Evolutionary conservation across 2,329 filamentous ascomycete species (phyloP).

Genomic region (Raffaelea deltoideospora): DNA sequence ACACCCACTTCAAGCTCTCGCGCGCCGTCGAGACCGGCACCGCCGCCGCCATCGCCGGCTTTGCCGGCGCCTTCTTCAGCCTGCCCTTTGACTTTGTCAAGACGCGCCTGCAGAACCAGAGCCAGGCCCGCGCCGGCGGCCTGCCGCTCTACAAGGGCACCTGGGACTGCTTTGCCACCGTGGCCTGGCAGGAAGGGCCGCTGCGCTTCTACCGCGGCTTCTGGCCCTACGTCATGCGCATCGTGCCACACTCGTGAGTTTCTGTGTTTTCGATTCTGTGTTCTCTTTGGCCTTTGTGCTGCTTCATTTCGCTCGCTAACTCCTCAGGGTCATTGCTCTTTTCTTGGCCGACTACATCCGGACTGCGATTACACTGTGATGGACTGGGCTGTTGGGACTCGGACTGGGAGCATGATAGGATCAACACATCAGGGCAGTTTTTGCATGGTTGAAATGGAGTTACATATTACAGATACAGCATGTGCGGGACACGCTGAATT

Average conservation of each 20-base stretch:
- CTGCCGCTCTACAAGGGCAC: conserved; percentile 76
- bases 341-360: conserved; percentile 46
- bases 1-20: conserved; percentile 51
- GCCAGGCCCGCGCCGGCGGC: conserved; percentile 57
- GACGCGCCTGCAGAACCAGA: conserved; percentile 90
- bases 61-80: conserved; percentile 91
- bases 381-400: no score
- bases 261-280: not conserved
- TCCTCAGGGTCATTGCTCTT: conserved; percentile 39
- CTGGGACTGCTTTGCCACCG: conserved; percentile 79
- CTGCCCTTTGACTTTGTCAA: conserved; percentile 98
- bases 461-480: no score
- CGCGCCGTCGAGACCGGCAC: conserved; percentile 59
- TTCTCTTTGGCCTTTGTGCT: not conserved
- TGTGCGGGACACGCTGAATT: no score
- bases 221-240: conserved; percentile 87
- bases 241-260: conserved; percentile 90
- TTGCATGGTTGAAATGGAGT: no score
- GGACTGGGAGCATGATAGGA: no score
- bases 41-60: conserved; percentile 80
- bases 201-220: conserved; percentile 93
- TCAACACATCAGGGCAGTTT: no score
- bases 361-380: not conserved
- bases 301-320: not conserved
- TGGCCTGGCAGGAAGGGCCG: conserved; percentile 72